These are phyloP conservation scores for Oryza meyeriana DNA, from an alignment of 176 grass and related monocot genomes.

Conservation along the genomic window DNA sequence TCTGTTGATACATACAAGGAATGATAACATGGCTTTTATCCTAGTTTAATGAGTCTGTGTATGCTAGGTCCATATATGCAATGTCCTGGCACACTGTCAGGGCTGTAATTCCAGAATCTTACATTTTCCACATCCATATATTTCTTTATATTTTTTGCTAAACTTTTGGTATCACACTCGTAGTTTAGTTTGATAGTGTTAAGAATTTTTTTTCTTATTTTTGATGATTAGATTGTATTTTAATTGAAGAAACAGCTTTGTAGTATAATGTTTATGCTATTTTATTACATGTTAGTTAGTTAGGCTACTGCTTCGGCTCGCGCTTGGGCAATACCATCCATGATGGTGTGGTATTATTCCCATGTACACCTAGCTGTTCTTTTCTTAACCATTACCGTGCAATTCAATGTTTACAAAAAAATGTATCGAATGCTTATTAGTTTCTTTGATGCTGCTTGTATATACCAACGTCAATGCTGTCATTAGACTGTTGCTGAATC, in stretches of 20 bases:
- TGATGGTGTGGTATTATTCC: not conserved
- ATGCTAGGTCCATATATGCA: not conserved
- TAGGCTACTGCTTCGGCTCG: not conserved
- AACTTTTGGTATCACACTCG: no score
- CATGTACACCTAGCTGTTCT: not conserved
- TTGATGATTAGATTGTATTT: not conserved
- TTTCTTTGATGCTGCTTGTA: not conserved
- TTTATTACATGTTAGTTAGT: not conserved
- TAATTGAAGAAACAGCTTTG: not conserved
- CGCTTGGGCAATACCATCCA: not conserved
- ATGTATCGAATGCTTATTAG: not conserved
- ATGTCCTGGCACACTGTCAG: not conserved
- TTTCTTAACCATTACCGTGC: not conserved
- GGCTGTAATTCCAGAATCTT: not conserved
- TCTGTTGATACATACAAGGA: not conserved
- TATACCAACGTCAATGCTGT: not conserved
- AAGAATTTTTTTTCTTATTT: not conserved
- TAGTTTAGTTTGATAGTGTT: not conserved
- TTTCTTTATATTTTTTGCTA: not conserved
- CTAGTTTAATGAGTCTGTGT: not conserved
- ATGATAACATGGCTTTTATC: not conserved
- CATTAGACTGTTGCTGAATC: slow-evolving; percentile 8
- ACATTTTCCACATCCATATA: not conserved
- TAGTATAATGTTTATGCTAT: not conserved
- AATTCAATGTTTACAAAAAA: not conserved